A percentile compares a stretch with the other conserved stretches of the same genome.
phyloP scores from a whole-genome alignment of 306 rosid genomes.

The Acacia crassicarpa region DNA sequence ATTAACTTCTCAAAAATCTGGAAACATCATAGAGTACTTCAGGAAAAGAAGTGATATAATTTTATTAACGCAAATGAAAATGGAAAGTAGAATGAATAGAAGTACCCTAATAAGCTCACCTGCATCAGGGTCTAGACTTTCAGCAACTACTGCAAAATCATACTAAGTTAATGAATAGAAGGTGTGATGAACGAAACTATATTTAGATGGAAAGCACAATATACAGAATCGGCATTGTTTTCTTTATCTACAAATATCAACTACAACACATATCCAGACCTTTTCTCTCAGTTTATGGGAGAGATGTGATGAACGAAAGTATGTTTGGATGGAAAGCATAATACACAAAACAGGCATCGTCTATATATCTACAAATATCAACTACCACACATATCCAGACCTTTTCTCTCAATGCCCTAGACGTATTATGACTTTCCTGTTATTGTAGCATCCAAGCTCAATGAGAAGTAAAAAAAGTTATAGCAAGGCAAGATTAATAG shows the following conservation, averaged over 20 bases:
- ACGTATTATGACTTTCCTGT: too few species aligned
- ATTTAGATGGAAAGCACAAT: too few species aligned
- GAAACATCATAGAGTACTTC: not conserved
- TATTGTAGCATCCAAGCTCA: not conserved
- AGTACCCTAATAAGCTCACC: constrained; percentile 26
- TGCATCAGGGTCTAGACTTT: constrained; percentile 75
- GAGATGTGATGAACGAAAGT: constrained; percentile 50
- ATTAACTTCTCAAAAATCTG: constrained; percentile 74
- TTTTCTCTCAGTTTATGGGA: constrained; percentile 25
- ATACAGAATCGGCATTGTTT: too few species aligned
- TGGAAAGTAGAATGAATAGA: too few species aligned
- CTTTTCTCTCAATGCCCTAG: too few species aligned
- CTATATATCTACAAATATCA: too few species aligned
- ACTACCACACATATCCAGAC: too few species aligned
- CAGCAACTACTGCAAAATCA: constrained; percentile 57
- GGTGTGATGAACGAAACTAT: constrained; percentile 35
- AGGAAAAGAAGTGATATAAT: not conserved
- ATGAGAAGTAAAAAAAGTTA: not conserved
- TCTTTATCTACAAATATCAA: too few species aligned
- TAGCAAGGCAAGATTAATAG: not conserved
- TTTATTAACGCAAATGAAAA: not conserved
- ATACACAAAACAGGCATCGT: too few species aligned
- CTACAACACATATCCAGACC: too few species aligned
- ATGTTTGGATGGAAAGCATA: too few species aligned
- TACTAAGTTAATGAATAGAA: constrained; percentile 49